Base-by-base conservation (phyloP, 208 protist genomes). In the Naegleria lovaniensis region DNA sequence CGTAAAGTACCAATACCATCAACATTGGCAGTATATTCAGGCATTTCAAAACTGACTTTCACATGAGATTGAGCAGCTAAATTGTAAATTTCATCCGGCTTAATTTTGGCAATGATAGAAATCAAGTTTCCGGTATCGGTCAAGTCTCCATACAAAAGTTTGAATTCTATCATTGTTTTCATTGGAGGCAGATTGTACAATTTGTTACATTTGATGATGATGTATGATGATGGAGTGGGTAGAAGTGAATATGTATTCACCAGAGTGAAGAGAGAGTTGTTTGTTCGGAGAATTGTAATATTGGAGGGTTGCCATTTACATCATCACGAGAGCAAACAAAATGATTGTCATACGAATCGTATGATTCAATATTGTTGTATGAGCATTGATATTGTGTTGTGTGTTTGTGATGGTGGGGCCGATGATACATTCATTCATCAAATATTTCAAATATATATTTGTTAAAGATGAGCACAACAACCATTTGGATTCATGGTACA, bases 41-140 rank as follows among this genome's bases (percentile, higher is more conserved):
- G 93, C 88, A 97, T 95, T 48, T 99, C 97, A 93, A 99, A 99
- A 29, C 96, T 98, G 13, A 98, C 97, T 92, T 98, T 97, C 38
- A 98, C 96, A 92, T 98, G 96, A 55, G 94, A 96, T 93, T 98
- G 97, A 11, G 97, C 97, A 25, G 79, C 95, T 33, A 98, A 93
- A 93, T 98, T 97, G 92, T 98, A 98, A 11, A 98, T 92, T 89
- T 98, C 96, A 85, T 93, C 92, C n/a, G 97, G 97, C 55, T 92
- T 85, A 58, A 97, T 91, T 75, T 92, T 76, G 13, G 90, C 85
- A 52, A 98, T 93, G 86, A 98, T 96, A 25, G 88, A 40, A 38
- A 95, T 92, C 25, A 98, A 93, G 90, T 93, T 94, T 40, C 94
- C 96, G 4, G 94, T 94, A 91, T 98, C 97, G 16, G 96, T 98